A percentile compares a stretch with the other conserved stretches of the same genome.
Evolutionary conservation across 805 yeast species (phyloP).

Genomic region (Hanseniaspora nectarophila): DNA sequence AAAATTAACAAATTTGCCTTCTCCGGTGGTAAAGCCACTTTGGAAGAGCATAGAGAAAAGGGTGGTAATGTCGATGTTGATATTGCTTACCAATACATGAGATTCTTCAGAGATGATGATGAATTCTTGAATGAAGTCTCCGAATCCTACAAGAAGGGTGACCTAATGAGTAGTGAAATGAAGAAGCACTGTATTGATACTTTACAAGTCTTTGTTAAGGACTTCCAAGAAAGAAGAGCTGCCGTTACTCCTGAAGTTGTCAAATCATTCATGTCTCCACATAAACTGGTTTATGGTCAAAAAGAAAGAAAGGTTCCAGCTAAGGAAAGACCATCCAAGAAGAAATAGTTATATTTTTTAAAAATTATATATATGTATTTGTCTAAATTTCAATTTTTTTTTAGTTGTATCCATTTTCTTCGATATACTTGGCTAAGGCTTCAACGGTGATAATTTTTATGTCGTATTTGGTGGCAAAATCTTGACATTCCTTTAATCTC

Average conservation of each 20-base stretch:
- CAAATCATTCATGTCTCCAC: conserved; percentile 69
- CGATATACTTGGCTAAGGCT: conserved; percentile 48
- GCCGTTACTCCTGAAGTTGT: conserved; percentile 50
- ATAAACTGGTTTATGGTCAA: conserved; percentile 62
- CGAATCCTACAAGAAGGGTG: conserved; percentile 63
- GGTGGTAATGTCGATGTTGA: conserved; percentile 96
- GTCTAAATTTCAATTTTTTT: background rate
- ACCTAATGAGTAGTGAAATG: conserved; percentile 82
- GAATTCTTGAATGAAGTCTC: conserved; percentile 52
- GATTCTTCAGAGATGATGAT: conserved; percentile 85
- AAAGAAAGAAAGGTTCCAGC: conserved; percentile 62
- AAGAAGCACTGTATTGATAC: conserved; percentile 74
- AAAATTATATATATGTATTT: background rate
- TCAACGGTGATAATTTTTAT: conserved; percentile 72
- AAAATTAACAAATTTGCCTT: conserved; percentile 94
- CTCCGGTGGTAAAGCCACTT: conserved; percentile 79
- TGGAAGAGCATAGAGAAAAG: conserved; percentile 77
- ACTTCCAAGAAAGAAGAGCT: conserved; percentile 69
- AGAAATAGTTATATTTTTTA: conserved; percentile 15
- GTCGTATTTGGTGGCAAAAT: conserved; percentile 49
- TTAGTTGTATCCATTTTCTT: conserved; percentile 16
- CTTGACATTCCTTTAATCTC: conserved; percentile 74
- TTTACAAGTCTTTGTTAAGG: conserved; percentile 65
- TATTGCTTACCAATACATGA: conserved; percentile 84
- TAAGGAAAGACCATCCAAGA: conserved; percentile 33